A percentile compares a stretch with the other conserved stretches of the same genome.
Conservation (phyloP, 78 protist species). For the Dictyostelium brefeldianum region DNA sequence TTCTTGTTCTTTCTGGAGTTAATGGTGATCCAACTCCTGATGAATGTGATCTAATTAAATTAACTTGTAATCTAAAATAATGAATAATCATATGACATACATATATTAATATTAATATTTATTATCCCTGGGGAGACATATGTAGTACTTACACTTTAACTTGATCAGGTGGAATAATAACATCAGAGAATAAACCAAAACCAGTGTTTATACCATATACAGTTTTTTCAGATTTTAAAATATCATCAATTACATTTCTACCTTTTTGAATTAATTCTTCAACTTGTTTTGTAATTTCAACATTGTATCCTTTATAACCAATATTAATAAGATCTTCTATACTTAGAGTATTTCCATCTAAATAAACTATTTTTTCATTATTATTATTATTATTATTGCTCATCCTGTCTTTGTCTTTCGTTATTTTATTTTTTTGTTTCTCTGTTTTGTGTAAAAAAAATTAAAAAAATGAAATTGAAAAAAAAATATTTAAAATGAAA, state of each 20-base stretch:
- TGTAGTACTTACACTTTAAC: conserved; percentile 31
- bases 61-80: conserved; percentile 86
- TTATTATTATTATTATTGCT: not conserved
- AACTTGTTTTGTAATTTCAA: conserved; percentile 39
- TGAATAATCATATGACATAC: no score
- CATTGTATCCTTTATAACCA: conserved; percentile 63
- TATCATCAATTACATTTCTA: conserved; percentile 74
- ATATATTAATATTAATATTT: not conserved
- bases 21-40: conserved; percentile 96
- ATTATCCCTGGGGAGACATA: not conserved
- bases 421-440: not conserved
- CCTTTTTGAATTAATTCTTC: conserved; percentile 58
- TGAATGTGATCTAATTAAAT: conserved; percentile 94
- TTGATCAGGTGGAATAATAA: conserved; percentile 70
- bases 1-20: conserved; percentile 80
- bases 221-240: conserved; percentile 30
- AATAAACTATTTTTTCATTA: conserved; percentile 18
- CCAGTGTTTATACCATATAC: conserved; percentile 89
- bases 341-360: conserved; percentile 65
- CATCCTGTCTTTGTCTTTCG: not conserved
- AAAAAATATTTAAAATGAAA: conserved; percentile 3
- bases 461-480: not conserved
- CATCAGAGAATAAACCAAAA: conserved; percentile 85
- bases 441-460: not conserved
- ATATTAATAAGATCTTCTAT: conserved; percentile 53